Evolutionary conservation across 176 grass and related monocot genomes (phyloP).

Genomic region (Oryza australiensis): DNA sequence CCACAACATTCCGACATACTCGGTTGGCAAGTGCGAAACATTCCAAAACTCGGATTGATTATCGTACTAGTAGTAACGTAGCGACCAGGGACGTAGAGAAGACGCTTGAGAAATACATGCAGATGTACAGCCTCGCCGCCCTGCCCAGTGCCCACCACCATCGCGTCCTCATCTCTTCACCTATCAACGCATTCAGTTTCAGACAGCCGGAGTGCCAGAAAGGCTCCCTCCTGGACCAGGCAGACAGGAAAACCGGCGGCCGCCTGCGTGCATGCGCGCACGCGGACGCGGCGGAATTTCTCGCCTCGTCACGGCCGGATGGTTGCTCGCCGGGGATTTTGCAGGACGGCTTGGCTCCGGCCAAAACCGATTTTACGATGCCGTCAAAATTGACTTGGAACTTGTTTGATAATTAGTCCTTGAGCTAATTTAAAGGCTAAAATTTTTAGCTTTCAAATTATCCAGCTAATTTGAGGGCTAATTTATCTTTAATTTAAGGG

Average conservation of each 20-base stretch:
- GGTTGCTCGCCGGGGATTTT: background rate
- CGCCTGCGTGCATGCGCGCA: background rate
- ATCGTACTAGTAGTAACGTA: background rate
- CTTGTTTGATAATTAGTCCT: too few species aligned
- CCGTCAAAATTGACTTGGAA: too few species aligned
- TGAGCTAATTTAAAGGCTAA: too few species aligned
- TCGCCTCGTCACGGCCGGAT: background rate
- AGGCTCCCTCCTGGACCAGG: background rate
- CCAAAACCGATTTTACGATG: too few species aligned
- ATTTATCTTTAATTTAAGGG: too few species aligned
- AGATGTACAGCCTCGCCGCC: background rate
- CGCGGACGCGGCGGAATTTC: background rate
- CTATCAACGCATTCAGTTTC: background rate
- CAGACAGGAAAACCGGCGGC: background rate
- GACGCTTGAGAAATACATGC: background rate
- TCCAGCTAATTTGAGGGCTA: too few species aligned
- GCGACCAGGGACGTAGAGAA: background rate
- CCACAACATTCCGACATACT: background rate
- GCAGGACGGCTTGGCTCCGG: background rate
- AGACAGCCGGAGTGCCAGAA: background rate
- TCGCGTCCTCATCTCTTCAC: background rate
- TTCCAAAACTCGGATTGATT: background rate
- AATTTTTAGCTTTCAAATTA: too few species aligned
- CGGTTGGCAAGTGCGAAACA: conserved; percentile 16
- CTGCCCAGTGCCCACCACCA: too few species aligned